These are phyloP conservation scores for Pseudogymnoascus sp. DNA, from an alignment of 2,329 filamentous ascomycete species.

Conservation along the genomic window DNA sequence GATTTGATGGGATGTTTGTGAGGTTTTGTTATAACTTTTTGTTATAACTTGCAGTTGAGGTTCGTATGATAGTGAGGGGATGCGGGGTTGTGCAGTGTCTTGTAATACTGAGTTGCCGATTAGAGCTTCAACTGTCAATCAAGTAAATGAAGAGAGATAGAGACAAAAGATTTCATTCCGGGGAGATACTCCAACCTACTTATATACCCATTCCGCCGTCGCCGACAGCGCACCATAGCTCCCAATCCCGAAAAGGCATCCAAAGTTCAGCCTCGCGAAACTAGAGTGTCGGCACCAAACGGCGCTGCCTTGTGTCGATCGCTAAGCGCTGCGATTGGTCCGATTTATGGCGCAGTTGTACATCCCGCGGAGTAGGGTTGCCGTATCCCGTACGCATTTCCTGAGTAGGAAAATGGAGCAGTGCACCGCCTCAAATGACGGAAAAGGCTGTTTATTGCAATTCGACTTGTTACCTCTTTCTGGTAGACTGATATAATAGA, in stretches of 20 bases:
- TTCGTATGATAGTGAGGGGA: not conserved
- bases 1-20: not conserved
- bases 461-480: not conserved
- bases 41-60: not conserved
- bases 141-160: not conserved
- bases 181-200: not conserved
- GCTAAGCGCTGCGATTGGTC: not conserved
- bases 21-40: not conserved
- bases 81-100: not conserved
- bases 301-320: not conserved
- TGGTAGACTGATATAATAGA: too few species aligned
- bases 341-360: not conserved
- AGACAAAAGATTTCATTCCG: not conserved
- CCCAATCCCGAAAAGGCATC: not conserved
- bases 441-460: not conserved
- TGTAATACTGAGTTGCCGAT: not conserved
- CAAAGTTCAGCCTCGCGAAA: constrained; percentile 1
- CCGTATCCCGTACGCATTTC: not conserved
- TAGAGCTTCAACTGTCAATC: not conserved
- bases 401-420: not conserved
- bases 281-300: not conserved
- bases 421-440: not conserved
- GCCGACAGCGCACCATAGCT: not conserved
- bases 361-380: not conserved
- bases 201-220: not conserved